These are phyloP conservation scores for Magnaporthiopsis rhizophila DNA, from an alignment of 2,329 filamentous ascomycete genomes.

Conservation along the genomic window DNA sequence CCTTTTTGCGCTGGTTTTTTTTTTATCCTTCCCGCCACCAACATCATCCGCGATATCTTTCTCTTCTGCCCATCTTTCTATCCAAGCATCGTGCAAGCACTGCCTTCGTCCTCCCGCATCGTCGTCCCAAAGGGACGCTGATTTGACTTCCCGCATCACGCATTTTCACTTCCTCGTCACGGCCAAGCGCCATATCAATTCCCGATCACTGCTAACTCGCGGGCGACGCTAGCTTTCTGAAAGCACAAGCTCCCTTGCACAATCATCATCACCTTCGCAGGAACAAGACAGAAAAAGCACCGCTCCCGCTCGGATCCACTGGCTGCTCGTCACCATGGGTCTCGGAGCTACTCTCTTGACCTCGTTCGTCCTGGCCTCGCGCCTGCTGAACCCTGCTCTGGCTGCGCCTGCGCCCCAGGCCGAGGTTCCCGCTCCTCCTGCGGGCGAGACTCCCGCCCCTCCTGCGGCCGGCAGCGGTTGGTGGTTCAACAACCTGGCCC, in stretches of 20 bases:
- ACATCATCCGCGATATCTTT: not conserved
- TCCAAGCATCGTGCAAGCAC: not conserved
- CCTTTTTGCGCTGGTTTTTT: not conserved
- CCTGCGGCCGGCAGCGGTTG: conserved; percentile 38
- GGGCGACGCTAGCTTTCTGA: not conserved
- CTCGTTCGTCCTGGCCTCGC: conserved; percentile 33
- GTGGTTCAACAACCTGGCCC: conserved; percentile 60
- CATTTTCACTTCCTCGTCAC: not conserved
- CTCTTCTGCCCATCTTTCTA: not conserved
- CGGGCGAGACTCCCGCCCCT: not conserved
- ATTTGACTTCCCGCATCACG: not conserved
- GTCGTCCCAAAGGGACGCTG: not conserved
- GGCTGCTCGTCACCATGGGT: conserved; percentile 34
- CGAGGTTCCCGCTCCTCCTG: conserved; percentile 7
- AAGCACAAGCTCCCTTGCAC: conserved; percentile 9
- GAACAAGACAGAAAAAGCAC: conserved; percentile 3
- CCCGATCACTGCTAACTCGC: not conserved
- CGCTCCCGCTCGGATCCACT: conserved; percentile 10
- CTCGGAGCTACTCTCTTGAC: conserved; percentile 31
- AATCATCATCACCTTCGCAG: not conserved
- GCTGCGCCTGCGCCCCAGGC: conserved; percentile 23
- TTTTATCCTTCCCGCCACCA: not conserved
- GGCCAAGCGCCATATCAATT: not conserved
- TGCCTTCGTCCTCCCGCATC: not conserved
- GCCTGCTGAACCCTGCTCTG: conserved; percentile 28